Evolutionary conservation across 805 yeast species (phyloP).

Genomic region (Myxozyma udenii): DNA sequence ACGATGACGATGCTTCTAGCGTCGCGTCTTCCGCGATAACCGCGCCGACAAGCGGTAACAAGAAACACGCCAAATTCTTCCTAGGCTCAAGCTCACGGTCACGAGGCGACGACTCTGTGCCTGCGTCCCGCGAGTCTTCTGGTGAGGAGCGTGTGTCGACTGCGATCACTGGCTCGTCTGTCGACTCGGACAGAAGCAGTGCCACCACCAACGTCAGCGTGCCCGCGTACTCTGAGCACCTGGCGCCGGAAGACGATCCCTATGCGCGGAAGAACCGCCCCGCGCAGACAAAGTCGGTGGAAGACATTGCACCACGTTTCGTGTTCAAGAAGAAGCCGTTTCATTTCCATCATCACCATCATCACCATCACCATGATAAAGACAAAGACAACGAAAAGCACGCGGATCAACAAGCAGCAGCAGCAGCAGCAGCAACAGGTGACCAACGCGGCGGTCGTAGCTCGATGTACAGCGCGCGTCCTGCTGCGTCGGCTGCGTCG

Average conservation of each 20-base stretch:
- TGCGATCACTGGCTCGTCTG: background rate
- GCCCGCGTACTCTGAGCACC: background rate
- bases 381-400: conserved; percentile 1
- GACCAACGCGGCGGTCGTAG: background rate
- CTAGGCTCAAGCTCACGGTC: conserved; percentile 9
- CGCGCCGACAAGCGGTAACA: background rate
- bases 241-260: conserved; percentile 37
- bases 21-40: background rate
- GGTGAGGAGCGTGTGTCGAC: too few relatives aligned
- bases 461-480: conserved; percentile 5
- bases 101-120: conserved; percentile 13
- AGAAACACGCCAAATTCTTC: conserved; percentile 21
- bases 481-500: conserved; percentile 24
- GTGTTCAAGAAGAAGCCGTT: conserved; percentile 34
- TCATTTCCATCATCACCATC: conserved; percentile 16
- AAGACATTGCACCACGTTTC: conserved; percentile 39
- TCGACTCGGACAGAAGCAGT: background rate
- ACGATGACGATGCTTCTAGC: conserved; percentile 4
- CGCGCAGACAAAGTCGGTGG: conserved; percentile 28
- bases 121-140: conserved; percentile 23
- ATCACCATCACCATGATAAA: conserved; percentile 2
- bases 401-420: conserved; percentile 18
- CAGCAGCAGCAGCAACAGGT: background rate
- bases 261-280: conserved; percentile 37
- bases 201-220: background rate